Evolutionary conservation across 2,329 filamentous ascomycete species (phyloP).

Genomic region (Grosmannia huntii): DNA sequence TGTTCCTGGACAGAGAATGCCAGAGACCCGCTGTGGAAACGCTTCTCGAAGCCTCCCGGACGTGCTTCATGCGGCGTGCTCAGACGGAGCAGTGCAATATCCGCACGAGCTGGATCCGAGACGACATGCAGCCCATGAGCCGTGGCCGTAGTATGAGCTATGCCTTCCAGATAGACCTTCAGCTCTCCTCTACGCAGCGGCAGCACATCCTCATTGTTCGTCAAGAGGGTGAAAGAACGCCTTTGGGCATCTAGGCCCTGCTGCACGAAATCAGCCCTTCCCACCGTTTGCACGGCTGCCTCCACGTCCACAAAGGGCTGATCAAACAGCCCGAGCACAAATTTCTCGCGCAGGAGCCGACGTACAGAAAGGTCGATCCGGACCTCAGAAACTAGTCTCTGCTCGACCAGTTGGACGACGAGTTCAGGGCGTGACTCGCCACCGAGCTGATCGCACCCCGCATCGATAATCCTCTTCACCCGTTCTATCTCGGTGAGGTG

Average conservation of each 20-base stretch:
- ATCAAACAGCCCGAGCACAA: slow-evolving; percentile 37
- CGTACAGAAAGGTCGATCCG: slow-evolving; percentile 33
- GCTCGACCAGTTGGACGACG: slow-evolving; percentile 30
- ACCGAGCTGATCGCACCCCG: slow-evolving; percentile 39
- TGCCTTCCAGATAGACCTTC: neutral
- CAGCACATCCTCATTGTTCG: neutral
- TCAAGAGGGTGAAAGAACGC: neutral
- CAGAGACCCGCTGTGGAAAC: slow-evolving; percentile 24
- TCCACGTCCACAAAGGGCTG: slow-evolving; percentile 32
- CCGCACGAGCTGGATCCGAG: slow-evolving; percentile 22
- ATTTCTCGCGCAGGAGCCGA: slow-evolving; percentile 35
- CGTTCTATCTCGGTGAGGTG: slow-evolving; percentile 28
- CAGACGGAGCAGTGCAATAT: slow-evolving; percentile 27
- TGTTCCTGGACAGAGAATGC: neutral
- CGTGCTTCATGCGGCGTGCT: slow-evolving; percentile 26
- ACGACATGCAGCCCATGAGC: slow-evolving; percentile 17
- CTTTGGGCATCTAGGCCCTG: neutral
- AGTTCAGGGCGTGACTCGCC: slow-evolving; percentile 35
- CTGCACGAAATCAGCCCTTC: slow-evolving; percentile 27
- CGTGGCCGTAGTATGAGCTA: neutral
- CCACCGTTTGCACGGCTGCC: slow-evolving; percentile 26
- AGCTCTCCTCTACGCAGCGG: neutral
- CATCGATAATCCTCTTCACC: slow-evolving; percentile 29
- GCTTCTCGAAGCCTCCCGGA: slow-evolving; percentile 26
- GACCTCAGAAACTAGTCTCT: slow-evolving; percentile 25